A percentile compares a stretch with the other conserved stretches of the same genome.
phyloP scores from a whole-genome alignment of 106 monocot genomes.

The Dioscorea alata region DNA sequence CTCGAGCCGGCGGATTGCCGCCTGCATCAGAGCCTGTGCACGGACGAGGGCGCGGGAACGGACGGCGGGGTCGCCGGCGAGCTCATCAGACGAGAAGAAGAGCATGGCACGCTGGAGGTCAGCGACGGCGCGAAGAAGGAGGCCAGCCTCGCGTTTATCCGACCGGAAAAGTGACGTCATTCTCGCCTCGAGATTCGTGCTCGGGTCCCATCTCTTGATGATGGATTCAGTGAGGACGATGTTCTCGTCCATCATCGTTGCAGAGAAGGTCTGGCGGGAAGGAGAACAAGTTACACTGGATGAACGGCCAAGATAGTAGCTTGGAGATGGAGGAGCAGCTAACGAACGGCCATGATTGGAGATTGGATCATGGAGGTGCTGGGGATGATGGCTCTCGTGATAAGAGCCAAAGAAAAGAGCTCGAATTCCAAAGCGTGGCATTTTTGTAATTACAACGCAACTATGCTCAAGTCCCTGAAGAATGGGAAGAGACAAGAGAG shows the following conservation, averaged over 20 bases:
- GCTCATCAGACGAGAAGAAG: conserved; percentile 10
- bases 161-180: conserved; percentile 19
- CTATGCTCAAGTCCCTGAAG: too few relatives aligned
- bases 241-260: conserved; percentile 14
- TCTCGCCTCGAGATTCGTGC: background rate
- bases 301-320: background rate
- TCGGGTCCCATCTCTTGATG: conserved; percentile 12
- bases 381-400: background rate
- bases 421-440: background rate
- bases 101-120: conserved; percentile 16
- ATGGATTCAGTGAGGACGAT: conserved; percentile 2
- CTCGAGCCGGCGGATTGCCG: conserved; percentile 17
- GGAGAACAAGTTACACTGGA: background rate
- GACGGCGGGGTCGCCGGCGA: background rate
- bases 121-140: conserved; percentile 8
- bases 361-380: background rate
- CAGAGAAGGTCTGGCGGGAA: conserved; percentile 9
- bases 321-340: background rate
- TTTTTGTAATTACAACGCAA: background rate
- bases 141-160: conserved; percentile 1
- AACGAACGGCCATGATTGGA: background rate
- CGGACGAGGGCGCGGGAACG: background rate
- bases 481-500: too few relatives aligned
- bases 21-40: conserved; percentile 13
- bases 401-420: background rate